A percentile compares a stretch with the other conserved stretches of the same genome.
Conservation (phyloP, 805 yeast genomes). For the Cyberlindnera meyerae region DNA sequence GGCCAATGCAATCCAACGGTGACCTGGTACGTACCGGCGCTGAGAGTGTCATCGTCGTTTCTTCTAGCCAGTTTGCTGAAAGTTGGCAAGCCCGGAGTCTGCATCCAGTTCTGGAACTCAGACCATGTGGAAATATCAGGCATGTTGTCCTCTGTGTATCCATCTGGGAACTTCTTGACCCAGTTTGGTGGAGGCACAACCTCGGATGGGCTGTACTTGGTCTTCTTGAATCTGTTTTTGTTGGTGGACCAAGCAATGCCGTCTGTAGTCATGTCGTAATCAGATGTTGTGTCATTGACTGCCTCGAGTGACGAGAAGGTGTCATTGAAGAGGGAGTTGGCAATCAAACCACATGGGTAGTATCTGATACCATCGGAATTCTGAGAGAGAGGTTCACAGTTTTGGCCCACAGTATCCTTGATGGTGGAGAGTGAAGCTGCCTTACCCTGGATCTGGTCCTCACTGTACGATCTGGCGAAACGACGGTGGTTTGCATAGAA, state of each 20-base stretch:
- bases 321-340: conserved; percentile 76
- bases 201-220: conserved; percentile 52
- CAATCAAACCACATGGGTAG: conserved; percentile 83
- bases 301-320: conserved; percentile 48
- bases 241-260: conserved; percentile 75
- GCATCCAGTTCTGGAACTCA: conserved; percentile 82
- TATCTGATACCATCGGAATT: conserved; percentile 50
- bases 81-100: conserved; percentile 68
- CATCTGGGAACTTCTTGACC: conserved; percentile 64
- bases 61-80: conserved; percentile 63
- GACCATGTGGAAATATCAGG: conserved; percentile 68
- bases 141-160: conserved; percentile 62
- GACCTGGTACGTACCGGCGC: conserved; percentile 58
- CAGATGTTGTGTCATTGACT: conserved; percentile 32
- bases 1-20: conserved; percentile 76
- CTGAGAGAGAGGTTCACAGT: conserved; percentile 64
- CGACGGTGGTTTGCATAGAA: conserved; percentile 94
- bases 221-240: conserved; percentile 56
- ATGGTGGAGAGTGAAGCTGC: conserved; percentile 54
- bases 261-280: conserved; percentile 41
- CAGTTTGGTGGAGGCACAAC: conserved; percentile 85
- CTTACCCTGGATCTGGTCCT: conserved; percentile 76
- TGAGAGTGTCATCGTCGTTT: conserved; percentile 51
- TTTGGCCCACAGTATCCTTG: conserved; percentile 42
- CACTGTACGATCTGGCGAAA: conserved; percentile 83